These are phyloP conservation scores for Chionographis japonica DNA, from an alignment of 106 monocot genomes.

Conservation along the genomic window DNA sequence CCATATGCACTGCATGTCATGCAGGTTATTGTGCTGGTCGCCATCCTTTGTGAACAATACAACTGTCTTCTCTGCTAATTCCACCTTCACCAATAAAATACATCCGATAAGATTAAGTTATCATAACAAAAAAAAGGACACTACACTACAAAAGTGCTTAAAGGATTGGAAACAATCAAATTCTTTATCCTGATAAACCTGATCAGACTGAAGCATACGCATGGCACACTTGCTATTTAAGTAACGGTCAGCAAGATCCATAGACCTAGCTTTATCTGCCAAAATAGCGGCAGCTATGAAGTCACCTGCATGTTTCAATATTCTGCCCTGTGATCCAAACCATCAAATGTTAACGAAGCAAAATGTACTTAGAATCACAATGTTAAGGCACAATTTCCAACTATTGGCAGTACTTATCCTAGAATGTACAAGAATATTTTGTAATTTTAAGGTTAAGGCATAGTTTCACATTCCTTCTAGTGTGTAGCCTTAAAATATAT, in stretches of 20 bases:
- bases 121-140: no score
- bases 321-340: slow-evolving; percentile 56
- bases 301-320: slow-evolving; percentile 82
- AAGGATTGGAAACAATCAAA: no score
- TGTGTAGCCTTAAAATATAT: no score
- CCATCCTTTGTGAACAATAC: slow-evolving; percentile 99
- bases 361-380: not conserved
- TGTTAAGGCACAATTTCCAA: not conserved
- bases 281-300: slow-evolving; percentile 70
- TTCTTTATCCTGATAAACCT: slow-evolving; percentile 28
- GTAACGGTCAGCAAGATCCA: slow-evolving; percentile 99
- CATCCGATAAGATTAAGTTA: not conserved
- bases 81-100: slow-evolving; percentile 50
- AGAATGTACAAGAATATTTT: no score
- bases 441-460: no score
- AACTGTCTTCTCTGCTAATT: slow-evolving; percentile 81
- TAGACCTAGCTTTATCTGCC: slow-evolving; percentile 94
- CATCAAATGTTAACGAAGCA: not conserved
- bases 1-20: slow-evolving; percentile 99
- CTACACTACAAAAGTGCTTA: no score
- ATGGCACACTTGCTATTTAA: slow-evolving; percentile 93
- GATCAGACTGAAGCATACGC: slow-evolving; percentile 93
- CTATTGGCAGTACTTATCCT: not conserved
- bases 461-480: no score
- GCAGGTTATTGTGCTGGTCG: slow-evolving; percentile 95